phyloP scores from a whole-genome alignment of 2,329 filamentous ascomycete genomes.

The Fusarium sp. region DNA sequence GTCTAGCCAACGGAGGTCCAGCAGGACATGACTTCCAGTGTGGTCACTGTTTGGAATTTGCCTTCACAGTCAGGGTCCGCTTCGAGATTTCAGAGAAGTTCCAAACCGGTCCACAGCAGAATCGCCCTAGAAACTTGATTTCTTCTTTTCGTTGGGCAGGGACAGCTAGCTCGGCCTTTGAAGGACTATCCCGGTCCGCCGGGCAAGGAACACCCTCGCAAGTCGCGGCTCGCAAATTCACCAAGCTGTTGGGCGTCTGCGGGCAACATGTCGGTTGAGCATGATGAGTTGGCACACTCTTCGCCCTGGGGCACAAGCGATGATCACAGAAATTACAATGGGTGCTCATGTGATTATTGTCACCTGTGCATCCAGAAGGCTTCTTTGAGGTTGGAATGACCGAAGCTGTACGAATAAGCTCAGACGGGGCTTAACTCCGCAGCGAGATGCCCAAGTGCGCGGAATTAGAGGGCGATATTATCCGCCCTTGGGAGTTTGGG shows the following conservation, averaged over 20 bases:
- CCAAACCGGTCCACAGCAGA: constrained; percentile 17
- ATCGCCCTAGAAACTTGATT: constrained; percentile 37
- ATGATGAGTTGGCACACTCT: constrained; percentile 32
- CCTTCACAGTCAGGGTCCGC: constrained; percentile 5
- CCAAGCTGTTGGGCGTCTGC: constrained; percentile 7
- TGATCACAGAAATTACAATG: constrained; percentile 7
- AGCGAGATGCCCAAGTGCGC: not conserved
- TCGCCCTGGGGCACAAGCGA: constrained; percentile 6
- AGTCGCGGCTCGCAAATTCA: constrained; percentile 13
- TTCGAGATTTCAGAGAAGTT: constrained; percentile 15
- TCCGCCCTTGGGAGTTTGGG: constrained; percentile 17
- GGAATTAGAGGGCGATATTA: constrained; percentile 4
- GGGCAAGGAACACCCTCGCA: constrained; percentile 29
- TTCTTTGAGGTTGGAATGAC: not conserved
- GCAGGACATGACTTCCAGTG: constrained; percentile 1
- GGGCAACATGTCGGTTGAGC: constrained; percentile 15
- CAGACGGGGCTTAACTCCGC: constrained; percentile 4
- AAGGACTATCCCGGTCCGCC: constrained; percentile 32
- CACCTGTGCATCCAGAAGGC: constrained; percentile 6
- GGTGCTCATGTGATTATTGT: constrained; percentile 29
- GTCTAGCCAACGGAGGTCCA: not conserved
- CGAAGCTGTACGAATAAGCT: constrained; percentile 3
- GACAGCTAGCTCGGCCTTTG: constrained; percentile 24
- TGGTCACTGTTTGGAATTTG: constrained; percentile 7
- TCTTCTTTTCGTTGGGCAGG: constrained; percentile 32